Percentiles rank a stretch among this genome's conserved stretches.
phyloP scores from a whole-genome alignment of 257 asterid genomes.

The Lavandula angustifolia region DNA sequence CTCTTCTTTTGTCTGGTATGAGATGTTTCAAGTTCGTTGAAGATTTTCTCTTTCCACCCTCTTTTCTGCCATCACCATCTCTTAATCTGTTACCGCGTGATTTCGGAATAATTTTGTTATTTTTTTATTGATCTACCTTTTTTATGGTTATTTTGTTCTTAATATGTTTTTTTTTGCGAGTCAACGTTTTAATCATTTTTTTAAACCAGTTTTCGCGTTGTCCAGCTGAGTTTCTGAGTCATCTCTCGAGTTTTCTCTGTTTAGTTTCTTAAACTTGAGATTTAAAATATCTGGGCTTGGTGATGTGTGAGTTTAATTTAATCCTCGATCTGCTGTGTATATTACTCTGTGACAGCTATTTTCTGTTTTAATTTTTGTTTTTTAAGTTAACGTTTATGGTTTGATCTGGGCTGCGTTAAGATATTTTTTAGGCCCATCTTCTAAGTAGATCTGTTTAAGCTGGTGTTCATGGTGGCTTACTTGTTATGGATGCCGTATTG shows the following conservation, averaged over 20 bases:
- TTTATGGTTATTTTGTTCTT: not conserved
- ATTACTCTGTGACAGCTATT: not conserved
- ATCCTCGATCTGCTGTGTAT: conserved; percentile 29
- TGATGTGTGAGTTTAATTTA: not conserved
- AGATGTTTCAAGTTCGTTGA: no score
- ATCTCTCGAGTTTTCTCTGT: conserved; percentile 22
- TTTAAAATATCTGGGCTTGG: no score
- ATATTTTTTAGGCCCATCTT: no score
- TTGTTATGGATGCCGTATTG: no score
- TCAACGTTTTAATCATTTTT: not conserved
- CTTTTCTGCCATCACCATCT: not conserved
- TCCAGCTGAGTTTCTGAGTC: conserved; percentile 14
- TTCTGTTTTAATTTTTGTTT: not conserved
- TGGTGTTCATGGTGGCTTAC: no score
- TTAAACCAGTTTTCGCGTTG: not conserved
- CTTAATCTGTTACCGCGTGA: not conserved
- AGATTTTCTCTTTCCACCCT: conserved; percentile 10
- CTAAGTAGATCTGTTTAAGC: no score
- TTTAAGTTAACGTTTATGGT: no score
- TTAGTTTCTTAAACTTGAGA: not conserved
- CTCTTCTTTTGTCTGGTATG: no score
- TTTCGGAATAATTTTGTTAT: not conserved
- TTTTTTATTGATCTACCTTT: not conserved
- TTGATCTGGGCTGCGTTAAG: no score
- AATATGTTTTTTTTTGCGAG: not conserved